These are phyloP conservation scores for Beauveria scarabaeidicola DNA, from an alignment of 2,329 filamentous ascomycete genomes.

Conservation along the genomic window DNA sequence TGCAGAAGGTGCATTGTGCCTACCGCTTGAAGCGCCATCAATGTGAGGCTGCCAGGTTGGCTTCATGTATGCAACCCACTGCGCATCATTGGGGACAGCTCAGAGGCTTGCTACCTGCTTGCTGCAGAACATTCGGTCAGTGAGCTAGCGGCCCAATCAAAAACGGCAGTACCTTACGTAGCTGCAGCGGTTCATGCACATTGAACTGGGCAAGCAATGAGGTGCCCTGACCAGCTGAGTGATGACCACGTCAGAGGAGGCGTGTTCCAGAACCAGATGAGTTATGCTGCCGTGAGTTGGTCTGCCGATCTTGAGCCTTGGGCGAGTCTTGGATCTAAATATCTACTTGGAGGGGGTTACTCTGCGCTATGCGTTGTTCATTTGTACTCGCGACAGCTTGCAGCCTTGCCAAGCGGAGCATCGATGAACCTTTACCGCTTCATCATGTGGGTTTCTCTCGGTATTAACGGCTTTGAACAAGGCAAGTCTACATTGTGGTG, in stretches of 20 bases:
- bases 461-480: neutral
- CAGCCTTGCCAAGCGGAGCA: neutral
- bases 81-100: neutral
- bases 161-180: neutral
- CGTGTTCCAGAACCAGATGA: neutral
- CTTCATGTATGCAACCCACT: slow-evolving; percentile 2
- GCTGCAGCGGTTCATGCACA: slow-evolving; percentile 10
- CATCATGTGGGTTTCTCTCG: neutral
- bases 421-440: neutral
- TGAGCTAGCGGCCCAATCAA: slow-evolving; percentile 5
- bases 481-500: neutral
- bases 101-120: neutral
- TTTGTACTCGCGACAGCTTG: neutral
- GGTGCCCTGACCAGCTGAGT: neutral
- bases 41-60: neutral
- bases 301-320: neutral
- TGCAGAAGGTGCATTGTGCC: neutral
- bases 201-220: neutral
- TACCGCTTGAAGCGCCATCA: slow-evolving; percentile 10
- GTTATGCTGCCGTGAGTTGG: neutral
- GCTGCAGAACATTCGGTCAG: slow-evolving; percentile 11
- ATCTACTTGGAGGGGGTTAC: neutral
- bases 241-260: neutral
- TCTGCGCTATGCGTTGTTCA: neutral
- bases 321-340: neutral